Percentiles rank a stretch among this genome's conserved stretches.
Conservation (phyloP, 257 asterid genomes). For the Solanum peruvianum region DNA sequence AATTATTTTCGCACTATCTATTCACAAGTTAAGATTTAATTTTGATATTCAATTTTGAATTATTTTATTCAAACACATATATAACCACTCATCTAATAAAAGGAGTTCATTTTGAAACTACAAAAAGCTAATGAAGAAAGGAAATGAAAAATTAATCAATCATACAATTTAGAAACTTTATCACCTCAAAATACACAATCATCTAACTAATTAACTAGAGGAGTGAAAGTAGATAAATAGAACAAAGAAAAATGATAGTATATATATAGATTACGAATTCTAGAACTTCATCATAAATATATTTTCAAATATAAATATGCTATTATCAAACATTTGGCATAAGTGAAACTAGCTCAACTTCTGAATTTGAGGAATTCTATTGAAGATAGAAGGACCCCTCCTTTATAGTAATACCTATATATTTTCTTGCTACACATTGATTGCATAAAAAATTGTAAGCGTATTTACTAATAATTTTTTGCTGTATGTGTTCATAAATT, state of each 20-base stretch:
- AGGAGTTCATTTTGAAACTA: too few species aligned
- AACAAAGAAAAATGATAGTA: neutral
- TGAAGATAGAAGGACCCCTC: neutral
- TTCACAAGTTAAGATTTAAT: too few species aligned
- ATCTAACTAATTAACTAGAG: neutral
- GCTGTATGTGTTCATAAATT: neutral
- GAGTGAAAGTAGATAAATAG: neutral
- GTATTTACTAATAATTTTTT: too few species aligned
- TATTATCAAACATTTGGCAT: neutral
- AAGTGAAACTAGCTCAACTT: neutral
- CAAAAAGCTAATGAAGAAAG: too few species aligned
- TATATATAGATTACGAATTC: too few species aligned
- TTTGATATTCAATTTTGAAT: too few species aligned
- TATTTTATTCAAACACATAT: too few species aligned
- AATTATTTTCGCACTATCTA: too few species aligned
- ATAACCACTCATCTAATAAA: too few species aligned
- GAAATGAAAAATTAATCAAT: too few species aligned
- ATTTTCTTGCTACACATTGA: neutral
- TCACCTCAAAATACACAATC: neutral
- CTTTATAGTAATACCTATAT: neutral
- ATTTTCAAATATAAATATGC: neutral
- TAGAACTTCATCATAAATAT: neutral
- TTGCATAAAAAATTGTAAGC: too few species aligned
- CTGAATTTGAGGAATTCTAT: neutral
- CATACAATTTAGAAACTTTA: too few species aligned